A percentile compares a stretch with the other conserved stretches of the same genome.
These are phyloP conservation scores for Metschnikowia aberdeeniae DNA, from an alignment of 805 yeast species.

Conservation along the genomic window DNA sequence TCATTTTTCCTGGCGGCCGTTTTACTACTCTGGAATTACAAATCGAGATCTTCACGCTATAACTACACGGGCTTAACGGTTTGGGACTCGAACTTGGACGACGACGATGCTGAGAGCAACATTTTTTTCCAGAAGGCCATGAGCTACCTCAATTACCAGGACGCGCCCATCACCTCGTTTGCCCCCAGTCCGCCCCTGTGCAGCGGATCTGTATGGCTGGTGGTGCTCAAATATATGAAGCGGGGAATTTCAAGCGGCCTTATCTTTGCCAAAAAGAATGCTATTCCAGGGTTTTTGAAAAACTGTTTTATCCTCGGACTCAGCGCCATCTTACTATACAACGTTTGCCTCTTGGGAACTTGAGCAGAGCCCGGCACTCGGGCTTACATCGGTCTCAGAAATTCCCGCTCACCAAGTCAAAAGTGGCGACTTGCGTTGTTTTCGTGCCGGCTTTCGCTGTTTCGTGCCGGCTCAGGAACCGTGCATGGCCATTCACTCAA, in stretches of 20 bases:
- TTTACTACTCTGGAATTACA: constrained; percentile 28
- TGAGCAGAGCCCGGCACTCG: not conserved
- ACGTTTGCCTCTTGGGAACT: constrained; percentile 1
- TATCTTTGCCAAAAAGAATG: not conserved
- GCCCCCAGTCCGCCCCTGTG: not conserved
- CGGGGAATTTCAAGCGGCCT: not conserved
- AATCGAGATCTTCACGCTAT: constrained; percentile 24
- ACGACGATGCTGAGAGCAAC: constrained; percentile 11
- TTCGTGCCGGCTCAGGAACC: too few relatives aligned
- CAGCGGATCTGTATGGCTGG: not conserved
- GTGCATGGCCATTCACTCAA: too few relatives aligned
- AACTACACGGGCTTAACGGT: constrained; percentile 18
- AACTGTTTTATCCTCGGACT: constrained; percentile 10
- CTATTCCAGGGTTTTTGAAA: constrained; percentile 5
- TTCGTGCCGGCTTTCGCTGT: too few relatives aligned
- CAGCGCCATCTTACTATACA: constrained; percentile 4
- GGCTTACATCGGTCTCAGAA: not conserved
- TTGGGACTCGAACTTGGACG: constrained; percentile 9
- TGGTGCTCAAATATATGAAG: not conserved
- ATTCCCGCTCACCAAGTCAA: too few relatives aligned
- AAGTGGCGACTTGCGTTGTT: too few relatives aligned
- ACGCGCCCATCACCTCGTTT: constrained; percentile 13
- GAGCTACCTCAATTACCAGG: constrained; percentile 30
- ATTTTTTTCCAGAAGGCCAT: constrained; percentile 23
- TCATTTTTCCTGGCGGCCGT: constrained; percentile 30